Conservation (phyloP, 2,329 filamentous ascomycete genomes). For the Xylaria sp. region DNA sequence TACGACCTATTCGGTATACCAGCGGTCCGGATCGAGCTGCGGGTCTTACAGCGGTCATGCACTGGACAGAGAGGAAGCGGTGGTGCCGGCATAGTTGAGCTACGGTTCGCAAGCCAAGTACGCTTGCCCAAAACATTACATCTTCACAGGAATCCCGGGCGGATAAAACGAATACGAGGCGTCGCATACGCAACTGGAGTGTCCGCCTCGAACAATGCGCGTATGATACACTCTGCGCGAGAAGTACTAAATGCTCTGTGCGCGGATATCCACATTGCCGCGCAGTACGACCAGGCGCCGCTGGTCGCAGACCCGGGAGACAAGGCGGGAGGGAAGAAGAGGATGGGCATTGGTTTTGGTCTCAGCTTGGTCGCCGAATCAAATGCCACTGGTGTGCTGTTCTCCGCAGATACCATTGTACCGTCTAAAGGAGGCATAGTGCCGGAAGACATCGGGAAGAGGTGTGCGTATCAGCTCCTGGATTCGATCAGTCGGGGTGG, state of each 20-base stretch:
- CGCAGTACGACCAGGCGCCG: conserved; percentile 76
- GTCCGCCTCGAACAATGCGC: conserved; percentile 88
- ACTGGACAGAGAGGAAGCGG: conserved; percentile 78
- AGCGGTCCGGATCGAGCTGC: conserved; percentile 81
- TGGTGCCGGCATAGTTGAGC: conserved; percentile 90
- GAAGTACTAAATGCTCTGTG: conserved; percentile 87
- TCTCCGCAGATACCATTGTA: conserved; percentile 83
- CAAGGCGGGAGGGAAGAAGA: conserved; percentile 65
- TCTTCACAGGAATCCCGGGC: conserved; percentile 80
- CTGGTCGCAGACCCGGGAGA: conserved; percentile 63
- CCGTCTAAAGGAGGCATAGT: conserved; percentile 83
- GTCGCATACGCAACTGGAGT: conserved; percentile 95
- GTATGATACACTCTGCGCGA: conserved; percentile 92
- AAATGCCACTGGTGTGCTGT: conserved; percentile 81
- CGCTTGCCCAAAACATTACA: conserved; percentile 94
- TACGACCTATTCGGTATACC: conserved; percentile 90
- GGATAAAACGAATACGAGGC: conserved; percentile 87
- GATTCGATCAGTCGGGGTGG: conserved; percentile 85
- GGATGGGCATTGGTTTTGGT: conserved; percentile 90
- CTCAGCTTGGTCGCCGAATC: conserved; percentile 91
- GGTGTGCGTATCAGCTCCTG: conserved; percentile 88
- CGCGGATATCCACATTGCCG: conserved; percentile 89
- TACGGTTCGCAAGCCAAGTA: conserved; percentile 93
- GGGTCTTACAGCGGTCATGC: conserved; percentile 83
- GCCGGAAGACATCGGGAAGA: conserved; percentile 89